phyloP scores from a whole-genome alignment of 2,329 filamentous ascomycete genomes.

The Waltergamsia citrina region DNA sequence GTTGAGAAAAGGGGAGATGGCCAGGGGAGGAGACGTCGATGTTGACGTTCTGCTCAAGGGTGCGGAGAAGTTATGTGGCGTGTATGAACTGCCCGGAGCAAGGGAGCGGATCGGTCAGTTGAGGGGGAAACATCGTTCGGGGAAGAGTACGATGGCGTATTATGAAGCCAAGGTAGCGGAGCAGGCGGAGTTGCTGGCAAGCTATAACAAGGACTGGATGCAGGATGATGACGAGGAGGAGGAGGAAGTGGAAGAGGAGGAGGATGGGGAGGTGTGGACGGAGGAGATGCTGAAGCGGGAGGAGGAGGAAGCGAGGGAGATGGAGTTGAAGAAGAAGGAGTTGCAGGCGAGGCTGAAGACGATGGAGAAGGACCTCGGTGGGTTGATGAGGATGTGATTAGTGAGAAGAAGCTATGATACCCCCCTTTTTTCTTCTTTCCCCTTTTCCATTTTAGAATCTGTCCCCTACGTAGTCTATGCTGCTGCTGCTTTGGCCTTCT shows the following conservation, averaged over 20 bases:
- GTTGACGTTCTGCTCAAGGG: conserved; percentile 77
- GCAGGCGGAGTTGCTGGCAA: conserved; percentile 64
- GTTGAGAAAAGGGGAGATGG: conserved; percentile 46
- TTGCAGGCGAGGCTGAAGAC: conserved; percentile 34
- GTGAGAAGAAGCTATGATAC: background rate
- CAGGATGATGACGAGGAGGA: conserved; percentile 47
- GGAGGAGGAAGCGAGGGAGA: conserved; percentile 53
- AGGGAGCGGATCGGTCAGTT: conserved; percentile 65
- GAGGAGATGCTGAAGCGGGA: conserved; percentile 61
- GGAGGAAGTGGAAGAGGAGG: conserved; percentile 38
- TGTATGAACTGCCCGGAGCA: conserved; percentile 78
- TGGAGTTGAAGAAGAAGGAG: conserved; percentile 48
- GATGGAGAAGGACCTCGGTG: conserved; percentile 48
- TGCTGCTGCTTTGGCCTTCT: conserved; percentile 31
- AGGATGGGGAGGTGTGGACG: conserved; percentile 56
- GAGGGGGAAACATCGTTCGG: conserved; percentile 60
- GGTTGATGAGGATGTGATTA: conserved; percentile 40
- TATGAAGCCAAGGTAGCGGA: conserved; percentile 74
- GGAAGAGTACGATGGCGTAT: conserved; percentile 64
- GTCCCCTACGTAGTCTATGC: too few relatives aligned
- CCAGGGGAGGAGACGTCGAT: conserved; percentile 60
- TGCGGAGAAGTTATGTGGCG: conserved; percentile 80
- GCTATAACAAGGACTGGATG: conserved; percentile 55
- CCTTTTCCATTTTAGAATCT: too few relatives aligned
- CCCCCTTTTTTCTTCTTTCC: background rate